These are phyloP conservation scores for Xylaria intraflava DNA, from an alignment of 495 filamentous ascomycete species.

Conservation along the genomic window DNA sequence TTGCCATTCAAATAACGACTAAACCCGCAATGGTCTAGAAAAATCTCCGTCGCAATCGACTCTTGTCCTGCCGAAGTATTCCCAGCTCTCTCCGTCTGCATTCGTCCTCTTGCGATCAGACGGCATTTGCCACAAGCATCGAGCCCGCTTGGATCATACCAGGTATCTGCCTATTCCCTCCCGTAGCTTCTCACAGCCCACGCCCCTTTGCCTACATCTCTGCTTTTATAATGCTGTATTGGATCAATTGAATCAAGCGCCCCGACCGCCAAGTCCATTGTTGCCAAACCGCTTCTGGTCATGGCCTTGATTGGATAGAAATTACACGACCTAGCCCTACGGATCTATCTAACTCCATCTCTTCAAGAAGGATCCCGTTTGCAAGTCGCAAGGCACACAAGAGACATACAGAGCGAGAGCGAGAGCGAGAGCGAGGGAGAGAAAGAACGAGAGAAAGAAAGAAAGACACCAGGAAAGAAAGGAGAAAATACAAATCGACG, in stretches of 20 bases:
- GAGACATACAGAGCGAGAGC: too few species aligned
- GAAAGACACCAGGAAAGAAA: background rate
- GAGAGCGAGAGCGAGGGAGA: background rate
- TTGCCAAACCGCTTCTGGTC: background rate
- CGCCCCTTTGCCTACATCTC: background rate
- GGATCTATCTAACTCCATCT: background rate
- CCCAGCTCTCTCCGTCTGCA: background rate
- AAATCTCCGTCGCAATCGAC: slow-evolving; percentile 4
- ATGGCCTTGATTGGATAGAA: slow-evolving; percentile 11
- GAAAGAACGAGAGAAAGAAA: background rate
- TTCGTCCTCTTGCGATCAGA: background rate
- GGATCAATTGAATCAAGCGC: slow-evolving; percentile 10
- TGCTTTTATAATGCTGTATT: background rate
- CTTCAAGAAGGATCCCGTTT: background rate
- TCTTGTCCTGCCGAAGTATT: background rate
- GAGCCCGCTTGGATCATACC: background rate
- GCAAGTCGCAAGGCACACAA: background rate
- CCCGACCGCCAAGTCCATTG: background rate
- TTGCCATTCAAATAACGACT: too few species aligned
- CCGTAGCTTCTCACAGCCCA: background rate
- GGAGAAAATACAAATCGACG: background rate
- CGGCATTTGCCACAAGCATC: background rate
- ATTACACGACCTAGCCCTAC: background rate
- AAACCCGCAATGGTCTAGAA: too few species aligned
- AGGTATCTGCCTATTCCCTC: background rate